Conservation (phyloP, 164 flowering plant species). For the Annona cherimola region DNA sequence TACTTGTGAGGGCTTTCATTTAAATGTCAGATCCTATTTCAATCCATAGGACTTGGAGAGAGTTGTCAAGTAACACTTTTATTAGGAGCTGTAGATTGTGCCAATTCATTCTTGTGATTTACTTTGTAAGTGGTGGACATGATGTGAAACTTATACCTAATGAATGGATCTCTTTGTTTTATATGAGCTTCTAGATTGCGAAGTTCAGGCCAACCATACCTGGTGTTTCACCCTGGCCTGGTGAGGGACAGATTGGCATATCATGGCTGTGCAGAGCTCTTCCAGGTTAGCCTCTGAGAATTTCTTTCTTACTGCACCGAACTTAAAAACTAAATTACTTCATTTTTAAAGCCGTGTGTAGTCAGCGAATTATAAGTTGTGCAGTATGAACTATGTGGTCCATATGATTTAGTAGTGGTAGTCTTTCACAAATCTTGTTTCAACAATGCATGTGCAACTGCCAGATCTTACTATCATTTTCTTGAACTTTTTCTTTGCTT, state of each 20-base stretch:
- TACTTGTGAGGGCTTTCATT: neutral
- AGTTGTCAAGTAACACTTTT: neutral
- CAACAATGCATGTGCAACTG: neutral
- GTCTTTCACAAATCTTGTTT: neutral
- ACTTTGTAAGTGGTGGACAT: neutral
- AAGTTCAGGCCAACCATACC: constrained; percentile 68
- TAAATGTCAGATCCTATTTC: neutral
- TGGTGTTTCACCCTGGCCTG: constrained; percentile 87
- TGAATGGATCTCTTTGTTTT: neutral
- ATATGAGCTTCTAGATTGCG: constrained; percentile 42
- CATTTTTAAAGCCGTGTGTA: neutral
- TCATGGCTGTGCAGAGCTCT: constrained; percentile 98
- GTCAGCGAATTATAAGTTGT: neutral
- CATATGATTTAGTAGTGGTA: neutral
- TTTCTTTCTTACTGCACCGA: neutral
- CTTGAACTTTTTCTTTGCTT: neutral
- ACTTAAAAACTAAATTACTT: neutral
- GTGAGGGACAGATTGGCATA: constrained; percentile 78
- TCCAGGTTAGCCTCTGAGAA: constrained; percentile 57
- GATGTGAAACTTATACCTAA: neutral
- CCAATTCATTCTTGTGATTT: neutral
- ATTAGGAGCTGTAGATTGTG: neutral
- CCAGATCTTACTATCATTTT: neutral
- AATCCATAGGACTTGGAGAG: neutral
- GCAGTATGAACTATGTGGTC: neutral